These are phyloP conservation scores for Salvia rosmarinus DNA, from an alignment of 257 asterid species.

Conservation along the genomic window DNA sequence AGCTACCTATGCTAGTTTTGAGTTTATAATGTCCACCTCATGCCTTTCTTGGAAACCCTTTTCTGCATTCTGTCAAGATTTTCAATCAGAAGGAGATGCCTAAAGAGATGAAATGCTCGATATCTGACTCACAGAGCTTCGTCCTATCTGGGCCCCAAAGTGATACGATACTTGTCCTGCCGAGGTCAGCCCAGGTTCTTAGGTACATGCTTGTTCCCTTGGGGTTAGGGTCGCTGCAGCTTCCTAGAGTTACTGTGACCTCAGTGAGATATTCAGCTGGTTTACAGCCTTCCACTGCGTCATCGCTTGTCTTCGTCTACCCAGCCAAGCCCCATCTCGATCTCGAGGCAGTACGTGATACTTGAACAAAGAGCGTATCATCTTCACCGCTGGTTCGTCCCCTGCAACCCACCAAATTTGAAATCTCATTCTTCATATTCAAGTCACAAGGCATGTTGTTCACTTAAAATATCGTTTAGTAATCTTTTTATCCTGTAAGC, in stretches of 20 bases:
- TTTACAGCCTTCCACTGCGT: conserved; percentile 68
- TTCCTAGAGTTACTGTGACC: conserved; percentile 70
- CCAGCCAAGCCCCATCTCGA: conserved; percentile 72
- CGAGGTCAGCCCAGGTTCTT: conserved; percentile 61
- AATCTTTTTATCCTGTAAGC: conserved; percentile 7
- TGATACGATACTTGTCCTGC: conserved; percentile 72
- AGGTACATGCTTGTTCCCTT: conserved; percentile 79
- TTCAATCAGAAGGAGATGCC: conserved; percentile 68
- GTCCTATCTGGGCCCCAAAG: conserved; percentile 83
- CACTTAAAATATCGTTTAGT: neutral
- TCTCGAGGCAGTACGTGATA: conserved; percentile 38
- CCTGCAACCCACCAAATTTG: neutral
- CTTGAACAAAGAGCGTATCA: conserved; percentile 18
- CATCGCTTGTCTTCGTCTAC: conserved; percentile 73
- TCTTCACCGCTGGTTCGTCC: neutral
- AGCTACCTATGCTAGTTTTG: conserved; percentile 72
- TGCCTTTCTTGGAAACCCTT: conserved; percentile 80
- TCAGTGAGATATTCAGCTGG: conserved; percentile 76
- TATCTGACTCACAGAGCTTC: conserved; percentile 84
- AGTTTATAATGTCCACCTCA: conserved; percentile 77
- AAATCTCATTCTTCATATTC: conserved; percentile 11
- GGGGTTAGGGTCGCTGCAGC: conserved; percentile 78
- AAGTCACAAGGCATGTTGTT: neutral
- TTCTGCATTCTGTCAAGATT: conserved; percentile 58
- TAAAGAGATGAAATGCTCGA: conserved; percentile 85